Evolutionary conservation across 2,329 filamentous ascomycete species (phyloP).

Genomic region (Fusarium denticulatum): DNA sequence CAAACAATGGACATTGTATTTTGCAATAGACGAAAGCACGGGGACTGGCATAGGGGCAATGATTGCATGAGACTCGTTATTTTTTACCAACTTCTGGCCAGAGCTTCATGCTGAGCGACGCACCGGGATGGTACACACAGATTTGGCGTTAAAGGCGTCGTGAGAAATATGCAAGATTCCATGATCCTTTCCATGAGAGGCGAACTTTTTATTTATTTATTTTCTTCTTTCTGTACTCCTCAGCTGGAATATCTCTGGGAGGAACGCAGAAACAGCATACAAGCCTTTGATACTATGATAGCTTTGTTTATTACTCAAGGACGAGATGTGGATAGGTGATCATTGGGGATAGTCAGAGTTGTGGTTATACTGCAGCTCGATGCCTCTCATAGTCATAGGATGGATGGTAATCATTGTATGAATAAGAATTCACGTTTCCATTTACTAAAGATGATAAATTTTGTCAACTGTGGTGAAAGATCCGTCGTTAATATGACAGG

Average conservation of each 20-base stretch:
- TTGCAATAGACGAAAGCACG: conserved; percentile 38
- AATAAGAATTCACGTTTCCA: conserved; percentile 39
- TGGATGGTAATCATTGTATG: conserved; percentile 43
- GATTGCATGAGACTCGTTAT: conserved; percentile 44
- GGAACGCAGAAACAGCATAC: conserved; percentile 31
- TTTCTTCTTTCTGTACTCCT: conserved; percentile 17
- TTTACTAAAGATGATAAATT: background rate
- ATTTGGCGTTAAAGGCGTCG: conserved; percentile 44
- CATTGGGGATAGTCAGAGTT: conserved; percentile 4
- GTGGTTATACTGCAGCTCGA: conserved; percentile 11
- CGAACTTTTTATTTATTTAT: conserved; percentile 8
- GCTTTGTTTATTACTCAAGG: conserved; percentile 25
- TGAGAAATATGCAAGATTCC: conserved; percentile 40
- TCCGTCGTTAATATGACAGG: background rate
- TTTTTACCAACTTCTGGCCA: conserved; percentile 52
- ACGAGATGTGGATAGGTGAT: conserved; percentile 13
- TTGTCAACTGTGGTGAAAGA: background rate
- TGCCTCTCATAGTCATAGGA: conserved; percentile 30
- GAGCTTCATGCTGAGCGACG: conserved; percentile 32
- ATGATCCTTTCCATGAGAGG: conserved; percentile 34
- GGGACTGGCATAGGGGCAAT: conserved; percentile 42
- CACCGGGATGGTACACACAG: conserved; percentile 36
- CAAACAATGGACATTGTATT: conserved; percentile 19
- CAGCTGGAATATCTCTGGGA: background rate
- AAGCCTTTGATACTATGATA: conserved; percentile 26